These are phyloP conservation scores for Graphilbum ipis-grandicollis DNA, from an alignment of 2,329 filamentous ascomycete genomes.

Conservation along the genomic window DNA sequence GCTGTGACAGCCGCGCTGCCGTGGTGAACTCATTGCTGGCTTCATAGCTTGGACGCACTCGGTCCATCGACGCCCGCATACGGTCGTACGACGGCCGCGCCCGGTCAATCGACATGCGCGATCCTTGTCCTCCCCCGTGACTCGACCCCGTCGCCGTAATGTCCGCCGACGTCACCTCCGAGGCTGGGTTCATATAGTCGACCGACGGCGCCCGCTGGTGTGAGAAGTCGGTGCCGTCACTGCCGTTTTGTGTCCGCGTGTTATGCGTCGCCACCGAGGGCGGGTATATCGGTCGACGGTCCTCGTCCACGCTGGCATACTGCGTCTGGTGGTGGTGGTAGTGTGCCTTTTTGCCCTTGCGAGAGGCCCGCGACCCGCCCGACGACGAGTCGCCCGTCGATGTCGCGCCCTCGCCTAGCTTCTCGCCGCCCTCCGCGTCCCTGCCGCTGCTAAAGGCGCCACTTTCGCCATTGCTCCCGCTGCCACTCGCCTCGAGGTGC, in stretches of 20 bases:
- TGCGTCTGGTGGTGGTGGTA: conserved; percentile 31
- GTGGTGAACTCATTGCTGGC: conserved; percentile 81
- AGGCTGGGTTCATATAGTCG: conserved; percentile 46
- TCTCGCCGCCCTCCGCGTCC: conserved; percentile 16
- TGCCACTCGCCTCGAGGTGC: conserved; percentile 32
- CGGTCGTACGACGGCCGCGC: conserved; percentile 76
- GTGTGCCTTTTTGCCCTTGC: conserved; percentile 30
- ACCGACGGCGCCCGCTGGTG: conserved; percentile 7
- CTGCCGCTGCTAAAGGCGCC: conserved; percentile 6
- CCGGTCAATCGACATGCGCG: conserved; percentile 41
- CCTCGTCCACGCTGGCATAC: conserved; percentile 60
- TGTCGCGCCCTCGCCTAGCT: conserved; percentile 24
- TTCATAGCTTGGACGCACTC: conserved; percentile 69
- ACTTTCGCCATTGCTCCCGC: neutral
- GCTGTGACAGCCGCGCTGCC: conserved; percentile 64
- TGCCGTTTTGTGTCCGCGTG: conserved; percentile 73
- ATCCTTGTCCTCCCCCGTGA: too few relatives aligned
- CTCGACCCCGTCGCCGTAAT: conserved; percentile 1
- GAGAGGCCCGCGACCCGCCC: conserved; percentile 25
- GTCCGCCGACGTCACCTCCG: conserved; percentile 25
- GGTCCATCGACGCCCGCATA: conserved; percentile 73
- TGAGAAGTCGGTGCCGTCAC: conserved; percentile 74
- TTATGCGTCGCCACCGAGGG: conserved; percentile 77
- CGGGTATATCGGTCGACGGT: conserved; percentile 82
- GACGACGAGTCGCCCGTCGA: conserved; percentile 25